These are phyloP conservation scores for Botrytis pseudocinerea DNA, from an alignment of 2,329 filamentous ascomycete species.

Conservation along the genomic window DNA sequence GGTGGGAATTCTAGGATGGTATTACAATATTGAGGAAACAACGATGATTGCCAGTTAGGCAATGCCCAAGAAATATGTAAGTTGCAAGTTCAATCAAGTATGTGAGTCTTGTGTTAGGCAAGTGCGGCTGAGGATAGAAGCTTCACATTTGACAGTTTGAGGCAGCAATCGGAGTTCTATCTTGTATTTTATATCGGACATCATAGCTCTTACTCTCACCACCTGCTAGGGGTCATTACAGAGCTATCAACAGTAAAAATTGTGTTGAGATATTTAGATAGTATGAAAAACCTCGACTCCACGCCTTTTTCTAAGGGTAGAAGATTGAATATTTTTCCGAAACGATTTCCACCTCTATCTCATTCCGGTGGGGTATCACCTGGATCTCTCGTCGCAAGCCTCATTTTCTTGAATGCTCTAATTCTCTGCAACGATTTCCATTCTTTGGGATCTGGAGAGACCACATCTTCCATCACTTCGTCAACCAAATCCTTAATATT, in stretches of 20 bases:
- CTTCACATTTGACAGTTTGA: too few relatives aligned
- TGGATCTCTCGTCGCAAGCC: neutral
- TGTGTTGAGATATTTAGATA: too few relatives aligned
- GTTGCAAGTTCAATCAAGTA: neutral
- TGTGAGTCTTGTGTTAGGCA: neutral
- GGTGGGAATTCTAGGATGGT: neutral
- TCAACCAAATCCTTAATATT: neutral
- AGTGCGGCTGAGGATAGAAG: neutral
- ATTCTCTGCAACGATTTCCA: too few relatives aligned
- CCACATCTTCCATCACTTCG: conserved; percentile 1
- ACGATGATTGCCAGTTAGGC: neutral
- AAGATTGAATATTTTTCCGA: neutral
- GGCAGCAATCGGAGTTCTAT: neutral
- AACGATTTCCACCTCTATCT: neutral
- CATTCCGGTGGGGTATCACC: neutral
- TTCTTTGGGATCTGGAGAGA: neutral
- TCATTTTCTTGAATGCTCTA: neutral
- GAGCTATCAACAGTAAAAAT: too few relatives aligned
- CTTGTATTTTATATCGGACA: neutral
- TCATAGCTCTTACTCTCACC: neutral
- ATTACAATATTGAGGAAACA: neutral
- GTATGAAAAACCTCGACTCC: neutral
- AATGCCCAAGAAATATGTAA: too few relatives aligned
- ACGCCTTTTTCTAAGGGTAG: neutral
- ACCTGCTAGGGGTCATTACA: neutral